Evolutionary conservation across 2,329 filamentous ascomycete genomes (phyloP), one percentile per base, ranked within the genome.

Genomic region (Aspergillus quadrilineatus): DNA sequence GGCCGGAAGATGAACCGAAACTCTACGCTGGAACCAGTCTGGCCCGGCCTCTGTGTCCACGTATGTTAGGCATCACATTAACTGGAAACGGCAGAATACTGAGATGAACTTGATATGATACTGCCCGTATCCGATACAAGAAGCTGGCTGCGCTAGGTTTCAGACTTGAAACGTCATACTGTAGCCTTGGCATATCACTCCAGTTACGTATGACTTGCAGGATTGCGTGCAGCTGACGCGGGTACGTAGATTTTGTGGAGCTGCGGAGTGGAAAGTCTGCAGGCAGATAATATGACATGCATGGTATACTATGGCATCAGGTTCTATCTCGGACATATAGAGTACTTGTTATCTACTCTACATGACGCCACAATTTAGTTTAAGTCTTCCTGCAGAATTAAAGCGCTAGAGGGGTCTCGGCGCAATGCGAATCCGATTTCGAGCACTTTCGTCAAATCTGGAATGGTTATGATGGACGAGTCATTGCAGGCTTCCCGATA

Each of bases 131-230:
- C 34, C 34, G n/a, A 42, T 42, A 26, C 22, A 22, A 3, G 22
- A 10, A 42, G 39, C n/a, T 42, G 39, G 8, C 6, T 9, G 15
- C 39, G 17, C 39, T 48, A 54, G n/a, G 52, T 49, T 54, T 54
- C 52, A 43, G 43, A 54, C 4, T 10, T 39, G 26, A 29, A 50
- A 50, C 46, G 9, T 28, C 17, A 14, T 44, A 17, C 8, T 43
- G 22, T 9, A 17, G 30, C 30, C 6, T 34, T 34, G 10, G 6
- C 10, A 10, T 34, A 10, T 10, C 30, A 34, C 30, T 37, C 3
- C 12, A 12, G 14, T 2, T 14, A 14, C 34, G 10, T 14, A 37
- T 37, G 34, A 37, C 34, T 37, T 37, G 34, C 34, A 37, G 34
- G 12, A 37, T 37, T 37, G 34, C 34, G 34, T 37, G 34, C 34